Conservation (phyloP, 2,329 filamentous ascomycete genomes). For the Aspergillus tanneri region DNA sequence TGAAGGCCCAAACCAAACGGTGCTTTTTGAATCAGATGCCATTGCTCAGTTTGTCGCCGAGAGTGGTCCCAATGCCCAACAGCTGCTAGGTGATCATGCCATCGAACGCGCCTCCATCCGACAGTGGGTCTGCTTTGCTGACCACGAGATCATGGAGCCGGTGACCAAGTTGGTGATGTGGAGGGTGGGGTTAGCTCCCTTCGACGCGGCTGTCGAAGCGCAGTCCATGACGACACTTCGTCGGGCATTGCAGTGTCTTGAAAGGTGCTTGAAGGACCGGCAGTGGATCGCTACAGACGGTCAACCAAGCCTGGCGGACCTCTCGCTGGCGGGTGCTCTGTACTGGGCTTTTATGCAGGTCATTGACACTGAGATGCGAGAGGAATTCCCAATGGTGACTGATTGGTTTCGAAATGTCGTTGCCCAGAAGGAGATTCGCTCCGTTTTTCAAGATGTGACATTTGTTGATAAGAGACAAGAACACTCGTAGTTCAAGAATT, state of each 20-base stretch:
- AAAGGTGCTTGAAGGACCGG: conserved; percentile 21
- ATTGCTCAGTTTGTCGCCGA: conserved; percentile 50
- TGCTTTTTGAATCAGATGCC: conserved; percentile 48
- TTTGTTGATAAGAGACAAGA: no score
- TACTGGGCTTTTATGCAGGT: conserved; percentile 25
- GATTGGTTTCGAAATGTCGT: no score
- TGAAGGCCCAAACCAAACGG: conserved; percentile 50
- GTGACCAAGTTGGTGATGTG: conserved; percentile 20
- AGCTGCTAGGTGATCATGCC: conserved; percentile 47
- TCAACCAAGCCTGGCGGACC: conserved; percentile 30
- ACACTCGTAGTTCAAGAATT: no score
- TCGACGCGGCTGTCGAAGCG: conserved; percentile 23
- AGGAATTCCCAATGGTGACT: conserved; percentile 24
- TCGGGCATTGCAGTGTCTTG: conserved; percentile 19
- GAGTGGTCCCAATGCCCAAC: conserved; percentile 44
- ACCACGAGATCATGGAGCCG: conserved; percentile 27
- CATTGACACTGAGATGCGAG: conserved; percentile 29
- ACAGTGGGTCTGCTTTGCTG: conserved; percentile 49
- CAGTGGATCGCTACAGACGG: conserved; percentile 23
- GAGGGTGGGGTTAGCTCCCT: conserved; percentile 20
- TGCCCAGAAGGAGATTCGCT: no score
- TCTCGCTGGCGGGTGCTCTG: conserved; percentile 24
- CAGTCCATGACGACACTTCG: conserved; percentile 19
- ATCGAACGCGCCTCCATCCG: conserved; percentile 45
- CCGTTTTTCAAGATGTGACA: no score